Conservation (phyloP, 192 early-diverging fungal species). For the Gigaspora rosea region DNA sequence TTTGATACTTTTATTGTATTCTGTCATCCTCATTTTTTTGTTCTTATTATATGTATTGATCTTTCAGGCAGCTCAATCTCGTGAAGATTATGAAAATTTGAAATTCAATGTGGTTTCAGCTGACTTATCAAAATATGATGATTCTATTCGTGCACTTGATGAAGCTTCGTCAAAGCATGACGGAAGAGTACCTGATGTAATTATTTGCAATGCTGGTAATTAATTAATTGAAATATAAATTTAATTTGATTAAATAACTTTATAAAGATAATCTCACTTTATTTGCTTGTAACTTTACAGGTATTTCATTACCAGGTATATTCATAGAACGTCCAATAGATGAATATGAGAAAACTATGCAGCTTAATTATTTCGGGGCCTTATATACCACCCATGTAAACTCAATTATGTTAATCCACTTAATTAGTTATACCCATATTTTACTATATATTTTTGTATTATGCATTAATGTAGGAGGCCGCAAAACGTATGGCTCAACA, state of each 20-base stretch:
- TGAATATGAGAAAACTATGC: too few relatives aligned
- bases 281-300: conserved; percentile 16
- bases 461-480: too few relatives aligned
- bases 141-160: conserved; percentile 57
- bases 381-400: conserved; percentile 66
- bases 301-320: conserved; percentile 56
- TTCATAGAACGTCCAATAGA: conserved; percentile 65
- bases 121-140: conserved; percentile 58
- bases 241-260: background rate
- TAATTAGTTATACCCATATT: background rate
- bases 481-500: conserved; percentile 61
- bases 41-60: too few relatives aligned
- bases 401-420: background rate
- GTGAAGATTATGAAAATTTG: conserved; percentile 1
- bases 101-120: conserved; percentile 54
- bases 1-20: too few relatives aligned
- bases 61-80: background rate
- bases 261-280: background rate
- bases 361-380: conserved; percentile 70
- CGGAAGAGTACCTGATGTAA: too few relatives aligned
- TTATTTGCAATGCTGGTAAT: conserved; percentile 61
- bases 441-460: too few relatives aligned
- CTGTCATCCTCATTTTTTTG: too few relatives aligned
- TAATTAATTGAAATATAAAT: background rate
- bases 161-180: conserved; percentile 54